phyloP scores from a whole-genome alignment of 2,329 filamentous ascomycete species.

The Monilinia fructicola region DNA sequence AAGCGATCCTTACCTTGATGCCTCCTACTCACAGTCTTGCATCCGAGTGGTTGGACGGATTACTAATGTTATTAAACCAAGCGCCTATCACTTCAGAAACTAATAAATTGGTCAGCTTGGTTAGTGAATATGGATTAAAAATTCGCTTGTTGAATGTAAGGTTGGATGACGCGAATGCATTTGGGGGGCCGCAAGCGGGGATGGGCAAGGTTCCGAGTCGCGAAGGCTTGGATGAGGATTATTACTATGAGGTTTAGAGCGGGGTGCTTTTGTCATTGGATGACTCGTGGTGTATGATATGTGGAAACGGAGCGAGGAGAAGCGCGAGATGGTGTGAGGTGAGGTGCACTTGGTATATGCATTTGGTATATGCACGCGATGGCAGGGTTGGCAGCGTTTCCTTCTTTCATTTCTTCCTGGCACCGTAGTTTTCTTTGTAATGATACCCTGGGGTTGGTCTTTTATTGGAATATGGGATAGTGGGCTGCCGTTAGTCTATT shows the following conservation, averaged over 20 bases:
- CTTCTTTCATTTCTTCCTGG: background rate
- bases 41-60: conserved; percentile 93
- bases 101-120: conserved; percentile 80
- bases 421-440: conserved; percentile 9
- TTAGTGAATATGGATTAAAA: conserved; percentile 88
- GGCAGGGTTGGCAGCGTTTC: background rate
- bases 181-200: conserved; percentile 57
- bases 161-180: conserved; percentile 73
- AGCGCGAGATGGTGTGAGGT: background rate
- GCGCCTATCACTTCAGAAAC: conserved; percentile 97
- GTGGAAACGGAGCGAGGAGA: background rate
- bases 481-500: background rate
- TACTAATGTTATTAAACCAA: conserved; percentile 93
- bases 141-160: conserved; percentile 89
- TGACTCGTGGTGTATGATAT: background rate
- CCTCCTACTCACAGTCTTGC: conserved; percentile 79
- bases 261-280: background rate
- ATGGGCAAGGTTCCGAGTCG: conserved; percentile 76
- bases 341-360: background rate
- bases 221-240: conserved; percentile 86
- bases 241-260: conserved; percentile 66
- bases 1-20: conserved; percentile 77
- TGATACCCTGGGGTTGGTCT: conserved; percentile 17
- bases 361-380: background rate
- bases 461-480: conserved; percentile 1